Evolutionary conservation across 768 basidiomycete species (phyloP), one percentile per base, ranked within the genome.

Genomic region (Tulasnella sp.): DNA sequence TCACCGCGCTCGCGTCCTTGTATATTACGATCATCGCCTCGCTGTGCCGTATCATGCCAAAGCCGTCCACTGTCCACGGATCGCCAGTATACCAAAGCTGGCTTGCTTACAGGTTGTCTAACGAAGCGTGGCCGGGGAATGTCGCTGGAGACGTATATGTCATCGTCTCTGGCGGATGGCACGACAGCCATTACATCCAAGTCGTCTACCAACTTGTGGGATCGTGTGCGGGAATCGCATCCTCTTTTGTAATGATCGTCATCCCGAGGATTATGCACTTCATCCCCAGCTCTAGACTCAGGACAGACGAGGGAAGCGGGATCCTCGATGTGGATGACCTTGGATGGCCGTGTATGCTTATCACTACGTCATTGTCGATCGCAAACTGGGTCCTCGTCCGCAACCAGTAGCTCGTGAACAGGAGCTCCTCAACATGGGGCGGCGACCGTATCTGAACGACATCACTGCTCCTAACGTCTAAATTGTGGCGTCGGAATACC

Each of bases 291-390:
- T 74, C 87, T 52, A 74, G 81, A 37, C 76, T 97, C 61, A 83
- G 88, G 27, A 62, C 68, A 2, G 63, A 63, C 25, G 71, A 72
- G 42, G 72, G 74, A 54, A 68, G 67, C 7, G 72, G 75, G 66
- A 73, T 74, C 48, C 66, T 94, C 45, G 92, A 92, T 57, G 81
- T 94, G 63, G 93, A 97, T 69, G 86, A 90, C 65, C 81, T 1
- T 84, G 92, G 72, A 82, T 90, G 77, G 91, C 88, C 61, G 90
- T 93, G 71, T 90, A 81, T 60, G 83, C 86, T 1, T 89, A 88
- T 64, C 86, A 91, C 69, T 91, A 87, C 61, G 86, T 90, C 31
- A 84, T 82, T 9, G 67, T 87, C 49, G 86, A 87, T 37, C 65
- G 71, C 6, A 76, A 78, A 61, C 67, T 78, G 21, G 67, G 71